These are phyloP conservation scores for Vanderwaltozyma yarrowii DNA, from an alignment of 805 yeast species.

Conservation along the genomic window DNA sequence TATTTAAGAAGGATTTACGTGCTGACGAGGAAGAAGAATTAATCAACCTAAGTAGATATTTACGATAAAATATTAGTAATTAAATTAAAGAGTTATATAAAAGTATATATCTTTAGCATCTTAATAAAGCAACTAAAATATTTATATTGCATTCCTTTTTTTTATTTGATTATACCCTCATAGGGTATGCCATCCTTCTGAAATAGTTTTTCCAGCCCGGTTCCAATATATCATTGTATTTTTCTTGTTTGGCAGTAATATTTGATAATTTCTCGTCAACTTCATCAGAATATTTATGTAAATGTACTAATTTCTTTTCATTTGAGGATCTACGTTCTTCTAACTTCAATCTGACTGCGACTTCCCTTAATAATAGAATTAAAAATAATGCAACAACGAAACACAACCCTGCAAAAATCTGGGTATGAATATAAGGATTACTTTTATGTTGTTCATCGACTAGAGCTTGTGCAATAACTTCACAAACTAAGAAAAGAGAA, in stretches of 20 bases:
- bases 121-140: not conserved
- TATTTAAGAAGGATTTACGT: slow-evolving; percentile 43
- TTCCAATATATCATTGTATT: slow-evolving; percentile 11
- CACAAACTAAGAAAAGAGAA: slow-evolving; percentile 35
- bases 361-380: slow-evolving; percentile 41
- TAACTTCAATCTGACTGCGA: slow-evolving; percentile 30
- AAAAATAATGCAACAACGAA: slow-evolving; percentile 36
- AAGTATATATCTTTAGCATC: too few relatives aligned
- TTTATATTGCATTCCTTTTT: not conserved
- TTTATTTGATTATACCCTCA: slow-evolving; percentile 11
- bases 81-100: too few relatives aligned
- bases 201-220: slow-evolving; percentile 13
- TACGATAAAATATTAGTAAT: slow-evolving; percentile 11
- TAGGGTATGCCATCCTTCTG: slow-evolving; percentile 18
- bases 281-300: not conserved
- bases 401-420: slow-evolving; percentile 46
- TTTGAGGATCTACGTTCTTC: not conserved
- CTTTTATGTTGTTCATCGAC: slow-evolving; percentile 16
- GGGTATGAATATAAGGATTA: slow-evolving; percentile 47
- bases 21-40: slow-evolving; percentile 41
- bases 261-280: not conserved
- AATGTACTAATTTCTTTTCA: slow-evolving; percentile 3
- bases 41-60: slow-evolving; percentile 35
- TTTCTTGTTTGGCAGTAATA: slow-evolving; percentile 8
- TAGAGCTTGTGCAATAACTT: slow-evolving; percentile 45